phyloP scores from a whole-genome alignment of 176 grass and related monocot species.

The Leersia perrieri region DNA sequence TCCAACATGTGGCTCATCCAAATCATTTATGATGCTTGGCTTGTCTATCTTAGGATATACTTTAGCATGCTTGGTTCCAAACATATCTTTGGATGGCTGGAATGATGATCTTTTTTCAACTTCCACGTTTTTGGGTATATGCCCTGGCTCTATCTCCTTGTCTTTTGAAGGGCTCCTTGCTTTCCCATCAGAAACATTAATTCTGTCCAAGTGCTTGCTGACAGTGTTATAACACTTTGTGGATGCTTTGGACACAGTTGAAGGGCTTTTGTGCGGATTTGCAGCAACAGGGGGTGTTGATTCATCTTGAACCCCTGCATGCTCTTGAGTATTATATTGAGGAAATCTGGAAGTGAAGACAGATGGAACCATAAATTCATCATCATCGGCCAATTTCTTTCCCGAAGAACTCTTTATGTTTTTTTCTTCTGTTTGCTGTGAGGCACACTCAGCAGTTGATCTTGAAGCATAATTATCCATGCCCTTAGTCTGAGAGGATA shows the following conservation, averaged over 20 bases:
- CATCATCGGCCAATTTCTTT: constrained; percentile 46
- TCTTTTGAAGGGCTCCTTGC: constrained; percentile 16
- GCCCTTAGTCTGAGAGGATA: constrained; percentile 31
- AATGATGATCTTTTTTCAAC: constrained; percentile 11
- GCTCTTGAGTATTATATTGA: constrained; percentile 30
- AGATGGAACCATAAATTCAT: constrained; percentile 73
- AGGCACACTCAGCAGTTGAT: constrained; percentile 11
- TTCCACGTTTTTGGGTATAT: constrained; percentile 7
- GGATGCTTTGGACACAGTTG: constrained; percentile 19
- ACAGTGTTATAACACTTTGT: constrained; percentile 23
- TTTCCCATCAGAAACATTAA: constrained; percentile 18
- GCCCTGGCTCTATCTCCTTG: constrained; percentile 30
- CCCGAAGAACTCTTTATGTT: constrained; percentile 21
- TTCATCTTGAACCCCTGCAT: constrained; percentile 29
- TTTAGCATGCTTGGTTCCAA: constrained; percentile 1
- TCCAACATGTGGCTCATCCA: constrained; percentile 23
- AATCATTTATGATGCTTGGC: constrained; percentile 12
- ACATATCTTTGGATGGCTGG: constrained; percentile 27
- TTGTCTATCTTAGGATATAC: constrained; percentile 6
- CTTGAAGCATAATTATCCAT: constrained; percentile 29
- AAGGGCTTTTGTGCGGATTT: constrained; percentile 19
- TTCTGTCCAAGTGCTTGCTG: constrained; percentile 31
- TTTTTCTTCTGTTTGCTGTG: constrained; percentile 11
- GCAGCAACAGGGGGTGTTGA: neutral
- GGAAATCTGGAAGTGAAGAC: constrained; percentile 32